phyloP scores from a whole-genome alignment of 2,329 filamentous ascomycete species.

The Verticillium dahliae region DNA sequence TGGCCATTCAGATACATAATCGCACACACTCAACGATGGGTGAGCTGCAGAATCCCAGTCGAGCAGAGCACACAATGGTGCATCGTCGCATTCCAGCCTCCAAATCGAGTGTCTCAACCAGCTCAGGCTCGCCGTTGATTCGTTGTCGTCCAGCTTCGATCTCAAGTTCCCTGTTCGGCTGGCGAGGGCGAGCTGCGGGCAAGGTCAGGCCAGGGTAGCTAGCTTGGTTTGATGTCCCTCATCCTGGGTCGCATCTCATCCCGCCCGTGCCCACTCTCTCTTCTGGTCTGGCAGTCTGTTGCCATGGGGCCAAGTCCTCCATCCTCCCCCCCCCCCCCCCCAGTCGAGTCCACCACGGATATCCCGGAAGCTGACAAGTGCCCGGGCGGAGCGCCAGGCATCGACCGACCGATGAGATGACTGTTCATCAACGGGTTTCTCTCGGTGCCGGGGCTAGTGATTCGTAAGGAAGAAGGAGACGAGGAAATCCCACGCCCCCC shows the following conservation, averaged over 20 bases:
- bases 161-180: not conserved
- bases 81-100: not conserved
- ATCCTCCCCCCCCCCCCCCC: not conserved
- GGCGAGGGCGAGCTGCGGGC: not conserved
- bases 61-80: not conserved
- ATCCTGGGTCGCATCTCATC: not conserved
- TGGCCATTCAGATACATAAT: not conserved
- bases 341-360: not conserved
- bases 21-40: not conserved
- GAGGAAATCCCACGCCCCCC: not conserved
- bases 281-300: not conserved
- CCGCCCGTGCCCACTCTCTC: not conserved
- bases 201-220: not conserved
- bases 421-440: not conserved
- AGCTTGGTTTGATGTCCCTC: not conserved
- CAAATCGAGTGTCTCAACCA: not conserved
- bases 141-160: not conserved
- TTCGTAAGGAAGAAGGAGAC: not conserved
- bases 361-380: not conserved
- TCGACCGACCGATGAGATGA: not conserved
- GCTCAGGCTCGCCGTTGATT: not conserved
- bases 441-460: not conserved
- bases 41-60: not conserved
- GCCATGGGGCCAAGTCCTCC: not conserved
- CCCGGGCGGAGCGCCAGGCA: not conserved